A percentile compares a stretch with the other conserved stretches of the same genome.
phyloP scores from a whole-genome alignment of 2,329 filamentous ascomycete genomes.

The Tolypocladium nubicola region DNA sequence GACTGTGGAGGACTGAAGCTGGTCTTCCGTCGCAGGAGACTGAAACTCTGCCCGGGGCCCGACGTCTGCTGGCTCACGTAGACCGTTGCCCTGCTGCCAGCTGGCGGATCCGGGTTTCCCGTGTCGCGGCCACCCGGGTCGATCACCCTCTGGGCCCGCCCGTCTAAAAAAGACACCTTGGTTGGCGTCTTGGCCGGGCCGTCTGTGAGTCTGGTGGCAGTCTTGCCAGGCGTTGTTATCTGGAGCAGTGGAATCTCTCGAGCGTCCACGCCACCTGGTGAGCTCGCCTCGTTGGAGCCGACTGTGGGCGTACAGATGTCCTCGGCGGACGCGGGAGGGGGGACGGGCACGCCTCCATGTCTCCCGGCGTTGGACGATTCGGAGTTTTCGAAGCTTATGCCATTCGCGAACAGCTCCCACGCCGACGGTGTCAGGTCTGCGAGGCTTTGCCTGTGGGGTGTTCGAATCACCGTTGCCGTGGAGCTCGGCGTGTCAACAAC shows the following conservation, averaged over 20 bases:
- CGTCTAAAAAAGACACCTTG: slow-evolving; percentile 25
- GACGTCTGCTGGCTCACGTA: neutral
- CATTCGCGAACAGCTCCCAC: slow-evolving; percentile 20
- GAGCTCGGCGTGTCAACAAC: slow-evolving; percentile 13
- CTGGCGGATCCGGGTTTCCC: too few relatives aligned
- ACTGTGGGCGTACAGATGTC: neutral
- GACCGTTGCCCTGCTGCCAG: neutral
- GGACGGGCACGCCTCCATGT: neutral
- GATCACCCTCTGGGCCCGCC: slow-evolving; percentile 5
- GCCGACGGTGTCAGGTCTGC: slow-evolving; percentile 12
- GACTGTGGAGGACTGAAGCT: neutral
- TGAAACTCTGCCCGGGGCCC: neutral
- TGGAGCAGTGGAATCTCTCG: slow-evolving; percentile 1
- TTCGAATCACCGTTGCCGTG: slow-evolving; percentile 27
- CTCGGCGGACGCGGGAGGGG: neutral
- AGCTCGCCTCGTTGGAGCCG: neutral
- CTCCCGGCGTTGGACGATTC: slow-evolving; percentile 2
- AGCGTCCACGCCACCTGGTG: neutral
- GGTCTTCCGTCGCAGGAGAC: neutral
- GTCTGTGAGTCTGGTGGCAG: neutral
- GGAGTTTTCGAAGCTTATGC: slow-evolving; percentile 16
- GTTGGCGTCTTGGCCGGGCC: neutral
- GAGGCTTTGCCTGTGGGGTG: slow-evolving; percentile 15
- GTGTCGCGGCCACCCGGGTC: slow-evolving; percentile 7
- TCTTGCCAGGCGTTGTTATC: neutral